Evolutionary conservation across 257 asterid species (phyloP), one percentile per base, ranked within the genome.

Genomic region (Solanum pimpinellifolium): DNA sequence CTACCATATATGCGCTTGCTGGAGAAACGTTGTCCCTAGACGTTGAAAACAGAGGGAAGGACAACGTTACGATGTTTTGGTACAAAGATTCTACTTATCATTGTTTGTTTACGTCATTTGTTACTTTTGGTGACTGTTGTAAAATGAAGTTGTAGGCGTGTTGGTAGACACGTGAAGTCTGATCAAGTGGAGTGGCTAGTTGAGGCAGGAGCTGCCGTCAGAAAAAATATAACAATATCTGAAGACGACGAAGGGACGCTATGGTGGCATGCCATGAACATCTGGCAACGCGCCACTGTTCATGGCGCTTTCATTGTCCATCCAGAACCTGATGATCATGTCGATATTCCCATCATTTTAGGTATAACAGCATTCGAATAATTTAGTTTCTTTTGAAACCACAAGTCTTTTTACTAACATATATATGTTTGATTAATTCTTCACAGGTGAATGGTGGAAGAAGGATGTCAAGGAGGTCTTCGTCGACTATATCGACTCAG

Each of bases 241-340:
- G 95, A 90, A 1, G 16, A 46, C 16, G 85, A 88, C 1, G 44
- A 70, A 10, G 94, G 95, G 11, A 93, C 92, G 2, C 4, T 93
- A 31, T 91, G 95, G 96, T 93, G 95, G 96, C 95, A 93, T 44
- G 96, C 96, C 0, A 89, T 91, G 10, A 92, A 93, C 39, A 90
- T 92, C 1, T 93, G 96, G 94, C 90, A 94, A 0, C 33, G 94
- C 2, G 92, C 92, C 3, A 94, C 97, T 1, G 94, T 93, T 3
- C 92, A 88, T 27, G 95, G 95, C 20, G 93, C 93, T 0, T 86
- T 94, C 0, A 39, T 93, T 46, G 88, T 93, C 13, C 65, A 82
- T 16, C 94, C 95, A 0, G 74, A 20, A 7, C 37, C 15, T 11
- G 0, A 44, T 44, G 49, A 44, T 44, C 49, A 44, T 44, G 15